Evolutionary conservation across 192 early-diverging fungal species (phyloP).

Genomic region (Rhizophagus prolifer): DNA sequence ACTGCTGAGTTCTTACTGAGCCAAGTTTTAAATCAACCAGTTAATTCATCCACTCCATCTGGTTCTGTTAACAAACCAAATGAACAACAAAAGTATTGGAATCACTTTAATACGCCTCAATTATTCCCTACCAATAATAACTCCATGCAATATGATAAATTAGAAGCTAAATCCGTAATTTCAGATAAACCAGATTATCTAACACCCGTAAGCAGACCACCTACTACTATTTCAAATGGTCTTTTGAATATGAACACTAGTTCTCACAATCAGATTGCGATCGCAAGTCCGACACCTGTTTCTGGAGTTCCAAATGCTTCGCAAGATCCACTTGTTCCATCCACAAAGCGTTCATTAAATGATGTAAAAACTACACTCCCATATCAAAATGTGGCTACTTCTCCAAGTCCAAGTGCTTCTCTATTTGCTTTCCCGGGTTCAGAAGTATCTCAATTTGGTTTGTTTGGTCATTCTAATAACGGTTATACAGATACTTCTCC

Average conservation of each 20-base stretch:
- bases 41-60: neutral
- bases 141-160: neutral
- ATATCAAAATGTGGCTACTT: neutral
- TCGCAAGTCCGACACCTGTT: neutral
- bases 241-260: neutral
- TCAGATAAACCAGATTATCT: neutral
- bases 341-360: constrained; percentile 1
- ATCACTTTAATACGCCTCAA: constrained; percentile 20
- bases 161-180: neutral
- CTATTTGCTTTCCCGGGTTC: constrained; percentile 19
- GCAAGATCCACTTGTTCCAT: constrained; percentile 21
- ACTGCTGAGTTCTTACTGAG: constrained; percentile 12
- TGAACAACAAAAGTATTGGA: constrained; percentile 13
- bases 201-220: neutral
- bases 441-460: constrained; percentile 1
- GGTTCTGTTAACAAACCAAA: neutral
- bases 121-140: constrained; percentile 6
- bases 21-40: constrained; percentile 12
- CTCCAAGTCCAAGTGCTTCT: neutral
- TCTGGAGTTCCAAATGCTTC: constrained; percentile 21
- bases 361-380: neutral
- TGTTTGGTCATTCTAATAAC: neutral
- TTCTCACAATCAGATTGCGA: neutral
- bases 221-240: neutral
- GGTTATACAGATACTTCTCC: neutral